Percentiles rank a stretch among this genome's conserved stretches.
These are phyloP conservation scores for Talaromyces sp. DNA, from an alignment of 2,329 filamentous ascomycete species.

Conservation along the genomic window DNA sequence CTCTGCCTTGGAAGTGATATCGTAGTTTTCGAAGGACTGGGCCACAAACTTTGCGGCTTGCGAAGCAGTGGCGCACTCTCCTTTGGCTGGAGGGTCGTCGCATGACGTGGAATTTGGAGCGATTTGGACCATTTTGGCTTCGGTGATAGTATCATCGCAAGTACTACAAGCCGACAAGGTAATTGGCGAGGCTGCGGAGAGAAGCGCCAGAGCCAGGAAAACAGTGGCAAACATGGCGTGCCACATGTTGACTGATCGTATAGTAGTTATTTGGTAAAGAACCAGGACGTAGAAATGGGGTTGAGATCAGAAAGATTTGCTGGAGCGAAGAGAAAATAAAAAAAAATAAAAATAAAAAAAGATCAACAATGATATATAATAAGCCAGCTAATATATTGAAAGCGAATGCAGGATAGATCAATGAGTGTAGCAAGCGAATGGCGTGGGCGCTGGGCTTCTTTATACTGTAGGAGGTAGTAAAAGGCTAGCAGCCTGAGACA, in stretches of 20 bases:
- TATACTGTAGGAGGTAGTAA: too few species aligned
- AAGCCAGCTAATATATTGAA: too few species aligned
- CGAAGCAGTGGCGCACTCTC: conserved; percentile 68
- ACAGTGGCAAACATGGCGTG: conserved; percentile 3
- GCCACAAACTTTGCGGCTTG: conserved; percentile 63
- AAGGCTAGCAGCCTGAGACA: too few species aligned
- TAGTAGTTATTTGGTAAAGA: neutral
- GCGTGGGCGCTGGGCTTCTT: too few species aligned
- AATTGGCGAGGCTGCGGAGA: conserved; percentile 18
- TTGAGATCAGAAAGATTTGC: neutral
- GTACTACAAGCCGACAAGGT: neutral
- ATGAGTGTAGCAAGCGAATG: too few species aligned
- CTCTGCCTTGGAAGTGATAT: conserved; percentile 57
- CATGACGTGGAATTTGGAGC: conserved; percentile 62
- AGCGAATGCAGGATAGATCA: too few species aligned
- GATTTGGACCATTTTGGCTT: conserved; percentile 47
- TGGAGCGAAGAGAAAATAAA: too few species aligned
- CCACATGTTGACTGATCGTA: neutral
- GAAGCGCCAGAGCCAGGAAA: conserved; percentile 18
- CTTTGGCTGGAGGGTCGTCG: conserved; percentile 46
- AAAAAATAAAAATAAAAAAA: too few species aligned
- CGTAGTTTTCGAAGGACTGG: conserved; percentile 60
- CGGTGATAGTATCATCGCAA: conserved; percentile 24
- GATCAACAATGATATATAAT: too few species aligned
- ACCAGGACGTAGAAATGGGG: neutral